These are phyloP conservation scores for Phyllosticta capitalensis DNA, from an alignment of 2,329 filamentous ascomycete species.

Conservation along the genomic window DNA sequence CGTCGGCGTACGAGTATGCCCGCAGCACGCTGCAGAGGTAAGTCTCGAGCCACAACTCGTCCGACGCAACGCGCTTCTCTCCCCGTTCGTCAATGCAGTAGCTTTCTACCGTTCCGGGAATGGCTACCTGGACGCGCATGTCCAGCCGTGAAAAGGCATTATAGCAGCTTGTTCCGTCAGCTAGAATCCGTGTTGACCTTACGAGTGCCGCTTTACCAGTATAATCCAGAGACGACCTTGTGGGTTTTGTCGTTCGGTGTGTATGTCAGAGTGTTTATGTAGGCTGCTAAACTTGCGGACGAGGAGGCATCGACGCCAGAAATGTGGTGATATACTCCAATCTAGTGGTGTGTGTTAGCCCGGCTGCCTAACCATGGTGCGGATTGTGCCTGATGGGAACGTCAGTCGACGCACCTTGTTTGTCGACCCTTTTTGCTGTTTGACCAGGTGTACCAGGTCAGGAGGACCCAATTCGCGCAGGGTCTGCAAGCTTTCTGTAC, in stretches of 20 bases:
- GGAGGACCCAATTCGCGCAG: slow-evolving; percentile 91
- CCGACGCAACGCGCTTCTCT: slow-evolving; percentile 85
- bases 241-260: slow-evolving; percentile 71
- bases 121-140: slow-evolving; percentile 97
- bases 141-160: slow-evolving; percentile 98
- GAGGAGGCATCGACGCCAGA: slow-evolving; percentile 95
- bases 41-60: slow-evolving; percentile 93
- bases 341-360: slow-evolving; percentile 39
- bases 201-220: slow-evolving; percentile 55
- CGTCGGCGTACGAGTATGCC: slow-evolving; percentile 93
- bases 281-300: slow-evolving; percentile 90
- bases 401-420: slow-evolving; percentile 41
- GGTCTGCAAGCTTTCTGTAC: slow-evolving; percentile 76
- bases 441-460: slow-evolving; percentile 90
- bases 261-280: slow-evolving; percentile 96
- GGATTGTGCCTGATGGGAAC: neutral
- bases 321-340: slow-evolving; percentile 94
- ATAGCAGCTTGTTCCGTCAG: slow-evolving; percentile 60
- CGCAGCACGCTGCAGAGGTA: slow-evolving; percentile 91
- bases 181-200: slow-evolving; percentile 1
- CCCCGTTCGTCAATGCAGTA: slow-evolving; percentile 97
- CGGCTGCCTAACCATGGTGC: neutral
- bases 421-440: slow-evolving; percentile 53
- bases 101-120: slow-evolving; percentile 90
- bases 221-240: slow-evolving; percentile 89